Evolutionary conservation across 2,329 filamentous ascomycete genomes (phyloP).

Genomic region (Penicillium brevicompactum): DNA sequence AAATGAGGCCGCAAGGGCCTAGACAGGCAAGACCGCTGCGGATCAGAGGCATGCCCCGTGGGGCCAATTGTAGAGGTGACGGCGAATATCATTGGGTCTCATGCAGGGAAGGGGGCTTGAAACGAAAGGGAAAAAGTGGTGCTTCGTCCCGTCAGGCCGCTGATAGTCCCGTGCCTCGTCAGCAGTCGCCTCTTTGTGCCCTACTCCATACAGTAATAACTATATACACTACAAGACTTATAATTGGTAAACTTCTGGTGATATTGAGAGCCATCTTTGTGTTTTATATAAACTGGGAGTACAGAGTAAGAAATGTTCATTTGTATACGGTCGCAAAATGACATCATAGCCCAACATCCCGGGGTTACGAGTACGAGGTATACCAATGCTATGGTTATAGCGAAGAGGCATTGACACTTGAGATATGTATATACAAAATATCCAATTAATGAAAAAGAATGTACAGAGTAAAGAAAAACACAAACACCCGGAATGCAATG

Average conservation of each 20-base stretch:
- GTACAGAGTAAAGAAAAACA: not conserved
- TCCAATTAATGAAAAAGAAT: not conserved
- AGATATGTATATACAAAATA: not conserved
- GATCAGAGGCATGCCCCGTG: not conserved
- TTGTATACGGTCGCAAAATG: not conserved
- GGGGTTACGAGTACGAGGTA: not conserved
- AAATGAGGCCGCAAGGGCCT: not conserved
- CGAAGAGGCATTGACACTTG: not conserved
- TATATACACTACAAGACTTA: too few relatives aligned
- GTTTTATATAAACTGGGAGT: too few relatives aligned
- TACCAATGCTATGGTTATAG: not conserved
- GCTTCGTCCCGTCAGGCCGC: not conserved
- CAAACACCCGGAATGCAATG: not conserved
- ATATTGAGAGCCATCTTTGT: too few relatives aligned
- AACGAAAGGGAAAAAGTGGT: constrained; percentile 3
- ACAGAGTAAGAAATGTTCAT: too few relatives aligned
- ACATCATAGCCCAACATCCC: not conserved
- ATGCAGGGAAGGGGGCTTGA: not conserved
- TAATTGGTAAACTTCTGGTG: too few relatives aligned
- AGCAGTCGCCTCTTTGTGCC: not conserved
- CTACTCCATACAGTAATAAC: too few relatives aligned
- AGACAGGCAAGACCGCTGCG: constrained; percentile 1
- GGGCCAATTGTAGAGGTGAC: constrained; percentile 1
- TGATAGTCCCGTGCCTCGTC: constrained; percentile 3
- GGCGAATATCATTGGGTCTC: constrained; percentile 3